Evolutionary conservation across 2,329 filamentous ascomycete species (phyloP).

Genomic region (Trichoderma guizhouense): DNA sequence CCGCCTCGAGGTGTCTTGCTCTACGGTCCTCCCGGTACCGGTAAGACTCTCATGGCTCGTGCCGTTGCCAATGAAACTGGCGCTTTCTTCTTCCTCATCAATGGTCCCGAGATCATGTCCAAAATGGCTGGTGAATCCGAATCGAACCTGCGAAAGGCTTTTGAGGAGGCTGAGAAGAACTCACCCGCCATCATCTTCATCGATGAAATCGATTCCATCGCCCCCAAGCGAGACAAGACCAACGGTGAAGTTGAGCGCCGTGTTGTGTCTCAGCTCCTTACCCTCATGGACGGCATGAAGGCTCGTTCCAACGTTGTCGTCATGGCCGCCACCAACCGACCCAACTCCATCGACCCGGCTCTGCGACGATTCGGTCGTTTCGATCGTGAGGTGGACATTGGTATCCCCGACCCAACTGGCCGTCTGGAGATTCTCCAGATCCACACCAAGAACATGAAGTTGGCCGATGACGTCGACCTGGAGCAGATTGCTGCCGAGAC

Average conservation of each 20-base stretch:
- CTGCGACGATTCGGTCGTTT: conserved; percentile 98
- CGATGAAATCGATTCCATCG: conserved; percentile 98
- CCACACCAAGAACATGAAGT: conserved; percentile 99
- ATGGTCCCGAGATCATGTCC: conserved; percentile 99
- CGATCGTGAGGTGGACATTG: conserved; percentile 98
- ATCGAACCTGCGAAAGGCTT: conserved; percentile 97
- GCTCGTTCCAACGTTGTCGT: conserved; percentile 97
- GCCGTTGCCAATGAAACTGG: conserved; percentile 98
- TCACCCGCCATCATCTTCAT: conserved; percentile 99
- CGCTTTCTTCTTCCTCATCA: conserved; percentile 99
- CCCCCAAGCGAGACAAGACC: conserved; percentile 99
- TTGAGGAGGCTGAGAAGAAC: conserved; percentile 99
- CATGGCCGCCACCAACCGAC: conserved; percentile 98
- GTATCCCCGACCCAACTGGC: conserved; percentile 94
- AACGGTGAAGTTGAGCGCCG: conserved; percentile 98
- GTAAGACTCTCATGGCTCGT: conserved; percentile 98
- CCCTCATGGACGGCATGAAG: conserved; percentile 99
- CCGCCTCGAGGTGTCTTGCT: conserved; percentile 96
- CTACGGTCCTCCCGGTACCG: conserved; percentile 94
- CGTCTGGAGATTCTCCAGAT: conserved; percentile 99
- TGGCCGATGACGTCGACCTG: conserved; percentile 92
- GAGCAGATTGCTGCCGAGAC: conserved; percentile 97
- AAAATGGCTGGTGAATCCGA: conserved; percentile 99
- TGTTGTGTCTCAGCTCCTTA: conserved; percentile 95
- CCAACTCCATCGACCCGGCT: conserved; percentile 97